A percentile compares a stretch with the other conserved stretches of the same genome.
Conservation (phyloP, 176 grass and related monocot genomes). For the Cenchrus americanus region DNA sequence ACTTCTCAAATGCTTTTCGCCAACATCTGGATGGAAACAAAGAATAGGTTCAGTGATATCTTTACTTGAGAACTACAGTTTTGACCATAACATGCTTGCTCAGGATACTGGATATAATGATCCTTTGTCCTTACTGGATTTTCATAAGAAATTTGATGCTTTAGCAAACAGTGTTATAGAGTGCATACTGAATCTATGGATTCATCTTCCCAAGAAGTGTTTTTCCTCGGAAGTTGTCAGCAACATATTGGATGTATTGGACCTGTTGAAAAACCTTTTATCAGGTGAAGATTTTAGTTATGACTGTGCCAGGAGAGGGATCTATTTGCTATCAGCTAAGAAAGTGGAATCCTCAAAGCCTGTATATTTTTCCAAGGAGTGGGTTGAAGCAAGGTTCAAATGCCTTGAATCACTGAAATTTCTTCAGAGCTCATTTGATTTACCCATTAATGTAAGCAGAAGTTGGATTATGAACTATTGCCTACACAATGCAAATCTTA, state of each 20-base stretch:
- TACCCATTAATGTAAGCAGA: conserved; percentile 37
- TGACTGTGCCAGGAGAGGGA: conserved; percentile 40
- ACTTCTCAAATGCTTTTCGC: conserved; percentile 37
- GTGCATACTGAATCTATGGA: conserved; percentile 50
- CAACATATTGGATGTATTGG: conserved; percentile 40
- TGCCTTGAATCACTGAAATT: conserved; percentile 47
- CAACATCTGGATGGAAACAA: conserved; percentile 44
- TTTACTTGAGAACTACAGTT: conserved; percentile 50
- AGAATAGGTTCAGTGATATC: conserved; percentile 43
- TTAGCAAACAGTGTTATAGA: conserved; percentile 23
- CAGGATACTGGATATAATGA: background rate
- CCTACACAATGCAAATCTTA: conserved; percentile 53
- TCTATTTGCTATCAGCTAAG: conserved; percentile 21
- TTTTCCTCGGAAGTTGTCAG: conserved; percentile 41
- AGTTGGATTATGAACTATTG: conserved; percentile 50
- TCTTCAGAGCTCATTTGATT: conserved; percentile 34
- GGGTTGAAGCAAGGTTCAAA: conserved; percentile 39
- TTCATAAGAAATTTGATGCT: conserved; percentile 47
- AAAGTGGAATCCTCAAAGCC: background rate
- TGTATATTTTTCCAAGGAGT: conserved; percentile 31
- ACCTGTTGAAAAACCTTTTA: conserved; percentile 46
- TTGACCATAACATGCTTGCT: conserved; percentile 43
- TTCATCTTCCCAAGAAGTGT: conserved; percentile 53
- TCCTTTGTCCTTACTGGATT: conserved; percentile 42
- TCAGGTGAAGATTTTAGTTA: conserved; percentile 25